Base-by-base conservation (phyloP, 257 asterid genomes). In the Anisodus acutangulus region DNA sequence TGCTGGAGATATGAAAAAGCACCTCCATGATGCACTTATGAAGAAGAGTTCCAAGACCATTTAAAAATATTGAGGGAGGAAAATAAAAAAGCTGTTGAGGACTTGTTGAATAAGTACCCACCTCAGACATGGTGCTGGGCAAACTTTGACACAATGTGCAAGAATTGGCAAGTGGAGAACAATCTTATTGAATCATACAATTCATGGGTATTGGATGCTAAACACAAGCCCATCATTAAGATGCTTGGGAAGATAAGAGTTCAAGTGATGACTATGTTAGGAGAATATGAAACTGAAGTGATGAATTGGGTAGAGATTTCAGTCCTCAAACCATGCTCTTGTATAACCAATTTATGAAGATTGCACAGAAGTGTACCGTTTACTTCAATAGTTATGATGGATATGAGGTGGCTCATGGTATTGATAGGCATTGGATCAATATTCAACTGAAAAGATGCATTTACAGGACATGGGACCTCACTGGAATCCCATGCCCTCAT, bases 101-200 rank as follows among this genome's bases (percentile, higher is more conserved):
- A 64, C 41, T 64, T 64, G 41, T 64, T 19, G 9, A 64, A 22
- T 39, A 39, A 5, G 71, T 64, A 64, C 8, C 11, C 31, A 13
- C 71, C 71, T n/a, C 4, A 64, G 71, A 8, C 41, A n/a, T 64
- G 71, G 41, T 64, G 71, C n/a, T 5, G 71, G 22, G 71, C 71
- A 64, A n/a, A 64, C 6, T 19, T 64, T 12, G 15, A 35, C 41
- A 11, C 12, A n/a, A 15, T 22, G 22, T 64, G 37, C 72, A 19
- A 66, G 72, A 8, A 22, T 4, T 3, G 19, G 11, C 11, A n/a
- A n/a, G 41, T 66, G 5, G 71, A 64, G 5, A 19, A n/a, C 6
- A 64, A 64, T 19, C 6, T 35, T 3, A n/a, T 11, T 15, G 41
- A 64, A 6, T n/a, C 39, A 19, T 64, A n/a, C 22, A 64, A 64